Conservation (phyloP, 2,329 filamentous ascomycete genomes). For the Didymella segeticola region DNA sequence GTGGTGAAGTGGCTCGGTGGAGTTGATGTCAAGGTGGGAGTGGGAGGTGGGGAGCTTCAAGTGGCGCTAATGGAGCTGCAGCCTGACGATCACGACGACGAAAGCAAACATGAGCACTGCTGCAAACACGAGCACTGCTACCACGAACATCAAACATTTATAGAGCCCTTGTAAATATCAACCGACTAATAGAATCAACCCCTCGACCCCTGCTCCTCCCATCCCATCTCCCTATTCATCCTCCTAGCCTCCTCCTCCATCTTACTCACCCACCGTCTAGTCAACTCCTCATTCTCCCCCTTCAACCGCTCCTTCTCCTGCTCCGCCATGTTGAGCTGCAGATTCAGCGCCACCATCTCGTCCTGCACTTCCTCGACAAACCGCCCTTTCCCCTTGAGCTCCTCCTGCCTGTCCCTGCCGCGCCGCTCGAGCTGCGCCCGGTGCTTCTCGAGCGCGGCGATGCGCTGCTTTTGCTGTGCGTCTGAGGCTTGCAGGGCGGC, state of each 20-base stretch:
- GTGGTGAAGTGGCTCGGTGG: slow-evolving; percentile 16
- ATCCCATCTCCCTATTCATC: slow-evolving; percentile 68
- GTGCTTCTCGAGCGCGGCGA: slow-evolving; percentile 69
- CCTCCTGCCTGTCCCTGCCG: slow-evolving; percentile 82
- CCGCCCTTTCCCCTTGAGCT: slow-evolving; percentile 82
- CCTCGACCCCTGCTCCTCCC: slow-evolving; percentile 30
- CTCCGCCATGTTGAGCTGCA: slow-evolving; percentile 87
- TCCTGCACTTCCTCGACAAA: slow-evolving; percentile 89
- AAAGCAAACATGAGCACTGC: not conserved
- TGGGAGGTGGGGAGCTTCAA: slow-evolving; percentile 34
- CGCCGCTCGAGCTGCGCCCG: slow-evolving; percentile 67
- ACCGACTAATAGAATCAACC: too few species aligned
- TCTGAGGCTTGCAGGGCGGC: slow-evolving; percentile 66
- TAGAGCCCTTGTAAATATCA: too few species aligned
- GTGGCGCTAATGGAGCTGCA: slow-evolving; percentile 11
- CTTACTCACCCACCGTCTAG: slow-evolving; percentile 88
- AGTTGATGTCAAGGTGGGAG: slow-evolving; percentile 20
- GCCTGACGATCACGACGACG: slow-evolving; percentile 1
- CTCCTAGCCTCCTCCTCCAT: slow-evolving; percentile 86
- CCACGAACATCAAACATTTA: too few species aligned
- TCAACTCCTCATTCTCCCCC: slow-evolving; percentile 85
- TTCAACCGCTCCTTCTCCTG: slow-evolving; percentile 74
- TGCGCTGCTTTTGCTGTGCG: slow-evolving; percentile 64
- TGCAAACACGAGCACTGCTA: too few species aligned
- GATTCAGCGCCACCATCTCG: slow-evolving; percentile 84